Base-by-base conservation (phyloP, 257 asterid genomes). In the Nicotiana attenuata region DNA sequence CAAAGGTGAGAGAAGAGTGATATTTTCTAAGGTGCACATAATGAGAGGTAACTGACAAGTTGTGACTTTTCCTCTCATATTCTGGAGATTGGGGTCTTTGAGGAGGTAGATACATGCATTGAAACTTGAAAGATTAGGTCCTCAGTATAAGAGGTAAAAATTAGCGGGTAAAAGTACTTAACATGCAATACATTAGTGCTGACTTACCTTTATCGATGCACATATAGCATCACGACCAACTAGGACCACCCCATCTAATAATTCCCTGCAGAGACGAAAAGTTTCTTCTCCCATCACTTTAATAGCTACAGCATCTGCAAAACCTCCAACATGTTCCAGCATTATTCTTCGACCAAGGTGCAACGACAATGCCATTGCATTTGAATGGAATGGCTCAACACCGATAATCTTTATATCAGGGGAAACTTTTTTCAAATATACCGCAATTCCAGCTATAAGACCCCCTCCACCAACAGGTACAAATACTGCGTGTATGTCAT, bases 391-490 rank as follows among this genome's bases (percentile, higher is more conserved):
- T 53, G 99, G 98, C 81, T 96, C 99, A 66, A 96, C 99, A 16
- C 99, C 98, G 33, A 94, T 94, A 78, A 96, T 87, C 83, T 94
- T 96, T 66, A 93, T 93, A 56, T 92, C 89, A 35, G 99, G 98
- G 26, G 90, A 82, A 60, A 96, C 98, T 88, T 93, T 92, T 84
- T 94, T 96, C 60, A 96, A 89, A 41, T 91, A 96, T 65, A 97
- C 97, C 81, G 99, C 99, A 82, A 96, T 92, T 26, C 99, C 99
- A 33, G 99, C 99, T 80, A 96, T 91, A 66, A 96, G 96, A 31
- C 99, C 99, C 47, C 98, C 99, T 38, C 99, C 98, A 26, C 99
- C 99, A 33, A 96, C 90, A 10, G 98, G 99, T 71, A 96, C 99
- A 85, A 96, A 92, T 82, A 96, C 90, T 1, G 99, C 97, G 57